Percentiles rank a stretch among this genome's conserved stretches.
These are phyloP conservation scores for Suhomyces sp. DNA, from an alignment of 805 yeast genomes.

Conservation along the genomic window DNA sequence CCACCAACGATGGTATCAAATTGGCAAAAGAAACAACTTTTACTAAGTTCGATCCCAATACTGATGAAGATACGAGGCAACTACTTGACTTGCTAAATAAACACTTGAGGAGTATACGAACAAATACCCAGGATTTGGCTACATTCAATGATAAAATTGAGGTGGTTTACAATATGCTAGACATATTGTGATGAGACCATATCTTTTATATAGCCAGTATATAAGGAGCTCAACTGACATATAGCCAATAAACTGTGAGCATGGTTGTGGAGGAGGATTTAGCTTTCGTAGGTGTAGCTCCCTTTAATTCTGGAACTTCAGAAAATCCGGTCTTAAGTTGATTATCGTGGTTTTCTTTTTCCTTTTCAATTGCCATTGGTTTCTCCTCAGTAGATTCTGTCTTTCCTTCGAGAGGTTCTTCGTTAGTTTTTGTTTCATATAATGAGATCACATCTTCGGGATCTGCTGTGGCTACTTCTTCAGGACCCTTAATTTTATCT, in stretches of 20 bases:
- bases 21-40: not conserved
- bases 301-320: too few relatives aligned
- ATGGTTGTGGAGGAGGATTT: conserved; percentile 2
- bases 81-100: conserved; percentile 14
- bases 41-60: conserved; percentile 11
- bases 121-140: conserved; percentile 13
- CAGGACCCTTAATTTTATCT: too few relatives aligned
- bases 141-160: conserved; percentile 16
- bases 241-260: conserved; percentile 6
- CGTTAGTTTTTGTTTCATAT: too few relatives aligned
- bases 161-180: conserved; percentile 14
- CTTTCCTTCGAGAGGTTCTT: too few relatives aligned
- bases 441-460: too few relatives aligned
- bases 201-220: conserved; percentile 17
- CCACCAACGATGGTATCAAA: not conserved
- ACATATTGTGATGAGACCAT: conserved; percentile 10
- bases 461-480: too few relatives aligned
- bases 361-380: too few relatives aligned
- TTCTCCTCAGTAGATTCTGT: too few relatives aligned
- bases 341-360: too few relatives aligned
- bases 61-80: conserved; percentile 15
- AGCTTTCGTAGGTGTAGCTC: too few relatives aligned
- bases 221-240: too few relatives aligned
- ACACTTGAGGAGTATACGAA: conserved; percentile 15
- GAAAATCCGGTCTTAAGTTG: too few relatives aligned